Base-by-base conservation (phyloP, 495 filamentous ascomycete species). In the Aspergillus taichungensis region DNA sequence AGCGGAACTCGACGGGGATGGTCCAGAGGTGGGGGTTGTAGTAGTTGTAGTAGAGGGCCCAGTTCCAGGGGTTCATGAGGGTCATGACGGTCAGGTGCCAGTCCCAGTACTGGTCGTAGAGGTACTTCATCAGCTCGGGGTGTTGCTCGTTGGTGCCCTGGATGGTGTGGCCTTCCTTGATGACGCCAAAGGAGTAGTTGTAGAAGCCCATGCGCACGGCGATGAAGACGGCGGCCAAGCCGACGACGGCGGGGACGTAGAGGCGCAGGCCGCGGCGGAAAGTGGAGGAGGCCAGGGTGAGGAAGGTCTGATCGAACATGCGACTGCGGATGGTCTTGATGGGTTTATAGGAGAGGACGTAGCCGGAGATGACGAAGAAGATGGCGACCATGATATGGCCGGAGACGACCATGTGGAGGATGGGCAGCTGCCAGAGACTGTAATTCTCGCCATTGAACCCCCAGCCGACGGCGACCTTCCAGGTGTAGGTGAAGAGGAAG, bases 11-110 rank as follows among this genome's bases (percentile, higher is more conserved):
- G 24, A 85, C 73, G 0, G 82, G 82, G n/a, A 86, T 83, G 18
- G 82, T 86, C 82, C 82, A 86, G 0, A 85, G 64, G 47, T 84
- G 80, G 5, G 79, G 74, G 41, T 85, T 82, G 52, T 84, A 82
- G 24, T 75, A 69, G 36, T 71, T 68, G 56, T 79, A 72, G 42
- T 72, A 74, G 0, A 67, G 47, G 13, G 67, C 66, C 73, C 76
- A 79, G 18, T 69, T 60, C 63, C 76, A 80, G 12, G 72, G 71
- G 57, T 78, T 72, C 51, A 67, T 54, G 10, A 82, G 61, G 27
- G 64, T 63, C 32, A 66, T 69, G 6, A 77, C 54, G 1, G 74
- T 74, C 12, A 52, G 37, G 40, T 72, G 64, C 61, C 72, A 76
- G 28, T 71, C 65, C 67, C 66, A 57, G 55, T 75, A 54, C 51